Conservation (phyloP, 345 rosid genomes). For the Orychophragmus violaceus region DNA sequence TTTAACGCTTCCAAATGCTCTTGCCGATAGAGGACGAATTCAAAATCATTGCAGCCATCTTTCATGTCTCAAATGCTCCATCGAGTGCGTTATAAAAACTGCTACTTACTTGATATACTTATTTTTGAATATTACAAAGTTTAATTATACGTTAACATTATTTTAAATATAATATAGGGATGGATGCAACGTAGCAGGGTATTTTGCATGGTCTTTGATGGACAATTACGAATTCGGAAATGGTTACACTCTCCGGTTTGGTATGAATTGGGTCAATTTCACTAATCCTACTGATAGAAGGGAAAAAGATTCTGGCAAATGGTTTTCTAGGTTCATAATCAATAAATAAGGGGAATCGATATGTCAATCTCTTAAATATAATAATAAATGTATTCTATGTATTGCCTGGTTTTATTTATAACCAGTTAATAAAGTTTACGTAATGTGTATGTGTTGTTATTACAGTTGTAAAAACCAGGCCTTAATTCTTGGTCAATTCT, state of each 20-base stretch:
- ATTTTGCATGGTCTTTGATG: slow-evolving; percentile 24
- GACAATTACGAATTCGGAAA: slow-evolving; percentile 25
- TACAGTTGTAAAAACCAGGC: background rate
- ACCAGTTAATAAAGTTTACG: background rate
- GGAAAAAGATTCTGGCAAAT: slow-evolving; percentile 25
- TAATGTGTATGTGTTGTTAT: background rate
- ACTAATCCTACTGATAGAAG: slow-evolving; percentile 20
- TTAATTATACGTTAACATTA: background rate
- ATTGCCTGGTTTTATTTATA: background rate
- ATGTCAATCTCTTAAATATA: background rate
- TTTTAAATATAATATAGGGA: background rate
- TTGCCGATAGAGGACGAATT: slow-evolving; percentile 21
- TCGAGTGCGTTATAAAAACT: slow-evolving; percentile 9
- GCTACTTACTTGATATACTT: background rate
- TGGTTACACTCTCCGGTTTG: slow-evolving; percentile 23
- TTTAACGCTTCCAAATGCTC: background rate
- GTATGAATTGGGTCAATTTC: slow-evolving; percentile 30
- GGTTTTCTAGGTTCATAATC: slow-evolving; percentile 36
- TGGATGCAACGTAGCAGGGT: slow-evolving; percentile 23
- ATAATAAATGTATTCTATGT: background rate
- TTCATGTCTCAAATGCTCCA: slow-evolving; percentile 21
- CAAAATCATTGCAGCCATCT: slow-evolving; percentile 23
- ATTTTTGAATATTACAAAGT: background rate
- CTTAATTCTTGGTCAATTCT: background rate
- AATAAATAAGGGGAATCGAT: background rate